phyloP scores from a whole-genome alignment of 495 filamentous ascomycete genomes.

The Aspergillus kassunensis region DNA sequence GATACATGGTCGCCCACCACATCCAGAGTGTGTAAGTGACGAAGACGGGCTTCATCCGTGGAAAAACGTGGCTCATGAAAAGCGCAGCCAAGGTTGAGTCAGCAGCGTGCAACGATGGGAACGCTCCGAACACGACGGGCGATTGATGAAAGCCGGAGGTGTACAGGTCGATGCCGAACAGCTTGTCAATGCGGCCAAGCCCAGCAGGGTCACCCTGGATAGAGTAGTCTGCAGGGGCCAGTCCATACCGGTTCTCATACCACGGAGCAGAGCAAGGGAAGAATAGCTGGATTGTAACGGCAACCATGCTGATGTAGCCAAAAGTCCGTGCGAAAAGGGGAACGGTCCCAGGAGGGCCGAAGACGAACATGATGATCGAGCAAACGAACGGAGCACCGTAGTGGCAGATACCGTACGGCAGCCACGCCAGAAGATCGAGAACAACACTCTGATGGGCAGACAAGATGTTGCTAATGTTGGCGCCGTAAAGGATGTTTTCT shows the following conservation, averaged over 20 bases:
- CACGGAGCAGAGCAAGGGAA: conserved; percentile 94
- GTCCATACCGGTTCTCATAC: conserved; percentile 89
- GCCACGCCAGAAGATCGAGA: conserved; percentile 84
- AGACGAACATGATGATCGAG: conserved; percentile 75
- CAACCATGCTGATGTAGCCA: conserved; percentile 85
- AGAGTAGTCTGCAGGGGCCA: conserved; percentile 86
- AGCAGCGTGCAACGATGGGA: conserved; percentile 85
- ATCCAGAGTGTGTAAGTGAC: conserved; percentile 83
- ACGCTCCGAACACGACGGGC: conserved; percentile 89
- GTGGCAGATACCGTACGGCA: conserved; percentile 88
- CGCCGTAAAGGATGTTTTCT: conserved; percentile 94
- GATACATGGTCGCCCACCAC: conserved; percentile 98
- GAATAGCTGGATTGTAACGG: conserved; percentile 77
- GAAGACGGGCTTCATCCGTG: conserved; percentile 68
- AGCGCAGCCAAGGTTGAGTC: conserved; percentile 82
- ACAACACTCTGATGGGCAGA: conserved; percentile 78
- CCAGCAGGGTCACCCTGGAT: conserved; percentile 86
- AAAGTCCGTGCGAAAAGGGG: conserved; percentile 83
- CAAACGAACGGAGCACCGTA: conserved; percentile 77
- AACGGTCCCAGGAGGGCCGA: conserved; percentile 77
- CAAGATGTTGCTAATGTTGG: conserved; percentile 92
- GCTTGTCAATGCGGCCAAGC: conserved; percentile 79
- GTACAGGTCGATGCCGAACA: conserved; percentile 87
- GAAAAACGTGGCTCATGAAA: conserved; percentile 92
- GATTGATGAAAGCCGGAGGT: conserved; percentile 84